Evolutionary conservation across 257 asterid genomes (phyloP), one percentile per base, ranked within the genome.

Genomic region (Solanum acaule): DNA sequence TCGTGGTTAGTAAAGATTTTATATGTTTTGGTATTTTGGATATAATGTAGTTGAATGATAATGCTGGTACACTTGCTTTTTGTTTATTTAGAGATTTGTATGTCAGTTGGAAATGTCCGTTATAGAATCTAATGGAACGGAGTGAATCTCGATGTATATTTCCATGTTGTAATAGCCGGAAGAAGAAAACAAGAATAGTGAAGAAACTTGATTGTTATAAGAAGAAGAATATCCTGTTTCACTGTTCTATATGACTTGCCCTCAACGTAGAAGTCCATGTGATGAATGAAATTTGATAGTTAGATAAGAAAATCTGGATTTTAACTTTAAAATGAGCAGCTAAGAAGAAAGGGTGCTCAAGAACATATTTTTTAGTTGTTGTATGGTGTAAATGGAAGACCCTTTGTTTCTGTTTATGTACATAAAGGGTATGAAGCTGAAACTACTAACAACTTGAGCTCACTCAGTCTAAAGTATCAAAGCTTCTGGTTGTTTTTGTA

Each of bases 1-100:
- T 77, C 91, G 95, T 92, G 98, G 99, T 97, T 87, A 37, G 93
- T 88, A 29, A 59, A 20, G 25, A 22, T 59, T 59, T 20, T 22
- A 59, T 59, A 59, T 71, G 72, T 38, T 31, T 42, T 6, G 14
- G 27, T 44, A 23, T 9, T 82, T 15, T 82, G 44, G 40, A 82
- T 81, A 81, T 27, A 46, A 46, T 81, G 68, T 27, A 46, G 86
- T 29, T 81, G 85, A 46, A 79, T 29, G 10, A 3, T 49, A 29
- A 46, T 82, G 86, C 40, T 52, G 20, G 42, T 82, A 31, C 6
- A 27, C 85, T 81, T 81, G 38, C 68, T 46, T 81, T 46, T 8
- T 81, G 68, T 46, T 81, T 81, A 11, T 44, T 46, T 27, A 15
- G 85, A 76, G 40, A 46, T 16, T 27, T 16, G 85, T 27, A 16